Evolutionary conservation across 306 rosid genomes (phyloP), one percentile per base, ranked within the genome.

Genomic region (Sphenostylis stenocarpa): DNA sequence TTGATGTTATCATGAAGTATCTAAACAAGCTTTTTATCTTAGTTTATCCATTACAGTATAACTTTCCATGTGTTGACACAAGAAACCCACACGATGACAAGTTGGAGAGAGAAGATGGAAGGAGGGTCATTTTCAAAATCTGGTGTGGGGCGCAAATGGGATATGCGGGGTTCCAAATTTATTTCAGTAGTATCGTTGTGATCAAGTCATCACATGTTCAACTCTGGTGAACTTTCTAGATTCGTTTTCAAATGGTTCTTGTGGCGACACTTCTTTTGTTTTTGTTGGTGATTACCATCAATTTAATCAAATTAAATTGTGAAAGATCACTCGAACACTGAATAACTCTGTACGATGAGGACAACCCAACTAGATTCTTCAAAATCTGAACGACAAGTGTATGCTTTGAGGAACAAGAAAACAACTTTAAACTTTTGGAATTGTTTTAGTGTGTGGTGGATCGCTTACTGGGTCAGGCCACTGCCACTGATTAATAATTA

Each of bases 201-300:
- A 39, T 39, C 29, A 57, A 56, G 68, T 39, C 17, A 16, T 23
- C 5, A 24, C 63, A 15, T 34, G 38, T 19, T 75, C 16, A 29
- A n/a, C 66, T 52, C 33, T 52, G 16, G 16, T 55, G 75, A 77
- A 67, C 28, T n/a, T 67, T 55, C 69, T 67, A 19, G 75, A 67
- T 19, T 56, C 3, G 17, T 41, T 56, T 15, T 4, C 5, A 3
- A 7, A 19, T 53, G 58, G 16, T 66, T 64, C 34, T 6, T 77
- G 45, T 52, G 63, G 47, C 6, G 24, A 65, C 17, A 0, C 0
- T 63, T 7, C 14, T 10, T 53, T 53, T 49, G 0, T 17, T 26
- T 5, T 24, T 26, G 0, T 38, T 38, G 17, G 0, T 41, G 16
- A 49, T 70, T 70, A 5, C 61, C 29, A 13, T 13, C 19, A 39